A percentile compares a stretch with the other conserved stretches of the same genome.
Evolutionary conservation across 768 basidiomycete species (phyloP).

Genomic region (Podaxis sp.): DNA sequence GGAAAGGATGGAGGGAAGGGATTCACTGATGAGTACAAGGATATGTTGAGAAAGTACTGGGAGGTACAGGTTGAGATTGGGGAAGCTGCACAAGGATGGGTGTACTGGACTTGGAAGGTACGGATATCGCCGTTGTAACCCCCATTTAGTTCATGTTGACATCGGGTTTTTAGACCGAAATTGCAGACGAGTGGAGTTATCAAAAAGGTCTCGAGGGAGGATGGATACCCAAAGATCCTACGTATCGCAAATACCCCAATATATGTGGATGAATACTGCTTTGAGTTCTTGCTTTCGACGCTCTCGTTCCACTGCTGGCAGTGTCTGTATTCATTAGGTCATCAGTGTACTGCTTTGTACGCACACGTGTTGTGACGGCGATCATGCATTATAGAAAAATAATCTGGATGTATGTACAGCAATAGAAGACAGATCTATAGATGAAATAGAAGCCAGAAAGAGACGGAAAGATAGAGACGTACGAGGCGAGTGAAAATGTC

Average conservation of each 20-base stretch:
- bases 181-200: conserved; percentile 76
- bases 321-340: neutral
- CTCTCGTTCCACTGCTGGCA: neutral
- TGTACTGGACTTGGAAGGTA: conserved; percentile 81
- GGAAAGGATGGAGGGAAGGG: conserved; percentile 20
- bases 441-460: no score
- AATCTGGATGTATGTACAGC: no score
- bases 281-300: neutral
- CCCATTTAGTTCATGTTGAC: neutral
- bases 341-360: no score
- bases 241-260: conserved; percentile 61
- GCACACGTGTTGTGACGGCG: no score
- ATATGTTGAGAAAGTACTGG: conserved; percentile 70
- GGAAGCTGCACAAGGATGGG: conserved; percentile 70
- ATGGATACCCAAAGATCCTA: conserved; percentile 74
- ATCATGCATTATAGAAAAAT: no score
- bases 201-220: conserved; percentile 70
- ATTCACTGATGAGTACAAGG: conserved; percentile 64
- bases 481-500: no score
- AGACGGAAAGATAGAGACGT: no score
- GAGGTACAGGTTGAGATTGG: conserved; percentile 78
- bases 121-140: neutral
- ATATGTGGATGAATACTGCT: conserved; percentile 37
- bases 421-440: no score
- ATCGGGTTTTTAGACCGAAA: conserved; percentile 45